Base-by-base conservation (phyloP, 2,329 filamentous ascomycete genomes). In the Myrmaecium sp. region DNA sequence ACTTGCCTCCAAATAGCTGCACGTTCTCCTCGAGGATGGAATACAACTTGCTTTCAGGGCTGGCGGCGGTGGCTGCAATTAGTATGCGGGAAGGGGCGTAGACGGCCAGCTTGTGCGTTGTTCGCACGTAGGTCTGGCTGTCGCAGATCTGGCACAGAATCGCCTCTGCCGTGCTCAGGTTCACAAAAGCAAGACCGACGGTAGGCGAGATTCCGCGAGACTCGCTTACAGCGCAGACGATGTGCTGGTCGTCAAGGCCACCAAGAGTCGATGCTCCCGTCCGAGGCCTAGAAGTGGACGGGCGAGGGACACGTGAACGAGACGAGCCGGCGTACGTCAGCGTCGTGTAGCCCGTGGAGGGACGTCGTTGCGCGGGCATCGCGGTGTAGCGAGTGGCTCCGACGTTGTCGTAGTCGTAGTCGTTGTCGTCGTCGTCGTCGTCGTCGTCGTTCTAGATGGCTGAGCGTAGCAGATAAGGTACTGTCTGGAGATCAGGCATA, bases 131-230 rank as follows among this genome's bases (percentile, higher is more conserved):
- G 17, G 83, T 91, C 46, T 93, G 83, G 30, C 75, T 91, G 49
- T 95, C 86, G 43, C 77, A 83, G 36, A 95, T 86, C 43, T 94
- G 82, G 43, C 81, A 91, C 20, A 95, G 63, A 15, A 83, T 70
- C 10, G 72, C 79, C 51, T 93, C 82, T 20, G 77, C 79, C 3
- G 80, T 84, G 21, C 80, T 74, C 3, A 91, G 61, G 42, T 95
- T 91, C 43, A 94, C 62, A 43, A 94, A 84, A 3, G 82, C 80
- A 21, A 93, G 60, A 1, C 86, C 84, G 2, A 95, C 74, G 0
- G 74, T 77, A 0, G 83, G 82, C 13, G 79, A 74, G 4, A 93
- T 68, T 4, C 82, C 82, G n/a, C 84, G 75, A 22, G 80, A 82
- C 47, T 94, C 83, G 40, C 72, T 80, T 25, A 94, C 54, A 4